A percentile compares a stretch with the other conserved stretches of the same genome.
Evolutionary conservation across 768 basidiomycete species (phyloP).

Genomic region (Rickenella mellea): DNA sequence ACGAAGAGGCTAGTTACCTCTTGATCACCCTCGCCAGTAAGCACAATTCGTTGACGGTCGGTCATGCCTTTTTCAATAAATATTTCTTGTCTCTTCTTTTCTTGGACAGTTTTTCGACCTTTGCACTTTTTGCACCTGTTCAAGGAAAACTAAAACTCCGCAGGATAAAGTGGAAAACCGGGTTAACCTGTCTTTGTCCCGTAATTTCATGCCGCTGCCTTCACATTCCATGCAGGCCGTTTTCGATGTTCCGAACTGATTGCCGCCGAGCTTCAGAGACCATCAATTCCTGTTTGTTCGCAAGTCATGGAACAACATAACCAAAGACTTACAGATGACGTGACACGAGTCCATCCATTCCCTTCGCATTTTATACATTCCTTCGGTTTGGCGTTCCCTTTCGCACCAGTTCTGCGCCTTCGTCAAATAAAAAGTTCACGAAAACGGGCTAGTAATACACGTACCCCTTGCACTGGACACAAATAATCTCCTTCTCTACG

Average conservation of each 20-base stretch:
- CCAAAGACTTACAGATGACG: constrained; percentile 32
- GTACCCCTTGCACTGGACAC: constrained; percentile 74
- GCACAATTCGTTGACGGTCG: constrained; percentile 74
- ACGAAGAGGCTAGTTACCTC: constrained; percentile 37
- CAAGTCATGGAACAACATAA: too few species aligned
- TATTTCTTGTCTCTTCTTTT: constrained; percentile 85
- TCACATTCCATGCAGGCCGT: constrained; percentile 45
- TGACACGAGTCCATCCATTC: constrained; percentile 63
- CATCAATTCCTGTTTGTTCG: not conserved
- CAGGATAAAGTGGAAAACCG: not conserved
- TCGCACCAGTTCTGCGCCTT: constrained; percentile 61
- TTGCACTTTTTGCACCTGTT: constrained; percentile 93
- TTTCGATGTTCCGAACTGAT: constrained; percentile 19
- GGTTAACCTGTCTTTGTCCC: constrained; percentile 74
- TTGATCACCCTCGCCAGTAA: constrained; percentile 90
- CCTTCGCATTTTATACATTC: constrained; percentile 75
- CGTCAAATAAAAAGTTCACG: not conserved
- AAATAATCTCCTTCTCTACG: constrained; percentile 79
- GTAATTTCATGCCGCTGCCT: constrained; percentile 60
- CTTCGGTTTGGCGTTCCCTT: constrained; percentile 77
- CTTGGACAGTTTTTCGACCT: constrained; percentile 71
- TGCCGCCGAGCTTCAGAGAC: not conserved
- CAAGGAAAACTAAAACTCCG: not conserved
- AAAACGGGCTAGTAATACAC: constrained; percentile 8
- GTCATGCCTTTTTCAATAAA: constrained; percentile 81